Conservation (phyloP, 306 rosid species). For the Potentilla sterilis region DNA sequence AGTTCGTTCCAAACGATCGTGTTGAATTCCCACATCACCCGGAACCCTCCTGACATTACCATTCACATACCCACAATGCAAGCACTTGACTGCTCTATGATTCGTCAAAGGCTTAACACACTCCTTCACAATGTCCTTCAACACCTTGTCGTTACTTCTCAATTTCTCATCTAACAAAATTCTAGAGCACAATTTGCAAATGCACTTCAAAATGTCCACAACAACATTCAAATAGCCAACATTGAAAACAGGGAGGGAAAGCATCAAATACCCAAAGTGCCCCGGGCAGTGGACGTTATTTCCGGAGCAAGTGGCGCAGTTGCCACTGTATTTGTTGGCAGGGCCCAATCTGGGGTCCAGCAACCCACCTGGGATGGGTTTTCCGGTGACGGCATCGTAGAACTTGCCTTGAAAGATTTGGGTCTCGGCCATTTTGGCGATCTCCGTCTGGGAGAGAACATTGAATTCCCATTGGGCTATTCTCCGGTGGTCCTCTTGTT, state of each 20-base stretch:
- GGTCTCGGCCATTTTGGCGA: slow-evolving; percentile 58
- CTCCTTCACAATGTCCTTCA: slow-evolving; percentile 44
- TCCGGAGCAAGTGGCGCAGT: slow-evolving; percentile 74
- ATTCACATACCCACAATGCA: slow-evolving; percentile 59
- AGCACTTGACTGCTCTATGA: slow-evolving; percentile 50
- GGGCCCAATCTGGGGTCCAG: slow-evolving; percentile 87
- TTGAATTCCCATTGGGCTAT: slow-evolving; percentile 63
- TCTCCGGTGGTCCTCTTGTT: background rate
- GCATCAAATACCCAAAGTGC: slow-evolving; percentile 71
- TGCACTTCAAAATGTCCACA: slow-evolving; percentile 72
- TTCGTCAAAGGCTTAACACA: slow-evolving; percentile 25
- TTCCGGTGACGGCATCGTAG: slow-evolving; percentile 38
- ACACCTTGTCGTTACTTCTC: slow-evolving; percentile 53
- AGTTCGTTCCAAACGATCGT: background rate
- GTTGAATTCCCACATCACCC: background rate
- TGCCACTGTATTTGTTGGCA: slow-evolving; percentile 44
- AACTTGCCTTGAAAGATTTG: slow-evolving; percentile 58
- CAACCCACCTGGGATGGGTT: slow-evolving; percentile 53
- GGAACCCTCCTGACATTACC: slow-evolving; percentile 36
- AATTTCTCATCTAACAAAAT: slow-evolving; percentile 54
- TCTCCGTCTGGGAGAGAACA: slow-evolving; percentile 57
- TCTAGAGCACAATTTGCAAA: slow-evolving; percentile 92
- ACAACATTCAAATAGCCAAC: slow-evolving; percentile 58
- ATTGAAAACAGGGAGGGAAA: slow-evolving; percentile 70
- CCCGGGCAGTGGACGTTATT: slow-evolving; percentile 59